phyloP scores from a whole-genome alignment of 2,329 filamentous ascomycete genomes.

The Xylariaceae sp. region DNA sequence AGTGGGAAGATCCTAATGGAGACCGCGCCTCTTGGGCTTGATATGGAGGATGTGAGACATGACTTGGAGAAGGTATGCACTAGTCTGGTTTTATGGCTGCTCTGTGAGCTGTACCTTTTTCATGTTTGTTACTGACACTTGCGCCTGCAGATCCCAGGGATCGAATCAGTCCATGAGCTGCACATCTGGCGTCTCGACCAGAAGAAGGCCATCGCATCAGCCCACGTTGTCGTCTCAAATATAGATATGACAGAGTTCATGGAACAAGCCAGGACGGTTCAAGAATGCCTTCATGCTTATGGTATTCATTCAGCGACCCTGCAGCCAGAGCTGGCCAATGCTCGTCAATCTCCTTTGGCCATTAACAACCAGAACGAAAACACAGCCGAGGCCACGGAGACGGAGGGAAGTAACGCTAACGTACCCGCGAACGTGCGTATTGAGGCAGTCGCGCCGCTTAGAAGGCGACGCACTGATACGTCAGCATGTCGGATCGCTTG shows the following conservation, averaged over 20 bases:
- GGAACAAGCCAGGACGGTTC: conserved; percentile 56
- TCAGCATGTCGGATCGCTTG: conserved; percentile 29
- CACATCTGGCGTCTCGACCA: conserved; percentile 74
- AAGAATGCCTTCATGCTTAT: conserved; percentile 68
- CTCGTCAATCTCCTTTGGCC: conserved; percentile 1
- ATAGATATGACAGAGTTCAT: conserved; percentile 55
- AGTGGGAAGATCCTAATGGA: conserved; percentile 65
- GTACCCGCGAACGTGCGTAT: neutral
- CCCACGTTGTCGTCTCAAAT: conserved; percentile 62
- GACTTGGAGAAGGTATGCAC: conserved; percentile 59
- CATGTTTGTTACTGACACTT: conserved; percentile 13
- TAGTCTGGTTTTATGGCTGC: neutral
- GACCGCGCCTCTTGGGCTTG: conserved; percentile 58
- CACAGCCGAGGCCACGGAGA: conserved; percentile 4
- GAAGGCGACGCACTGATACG: conserved; percentile 24
- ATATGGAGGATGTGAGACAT: conserved; percentile 59
- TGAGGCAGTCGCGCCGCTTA: conserved; percentile 25
- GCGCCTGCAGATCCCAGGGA: conserved; percentile 53
- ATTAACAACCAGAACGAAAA: neutral
- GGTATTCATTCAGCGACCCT: conserved; percentile 69
- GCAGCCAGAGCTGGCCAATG: conserved; percentile 54
- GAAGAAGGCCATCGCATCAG: conserved; percentile 64
- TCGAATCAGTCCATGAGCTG: conserved; percentile 66
- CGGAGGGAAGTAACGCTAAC: neutral
- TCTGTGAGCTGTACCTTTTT: neutral